Evolutionary conservation across 768 basidiomycete genomes (phyloP).

Genomic region (Glaciozyma martinii): DNA sequence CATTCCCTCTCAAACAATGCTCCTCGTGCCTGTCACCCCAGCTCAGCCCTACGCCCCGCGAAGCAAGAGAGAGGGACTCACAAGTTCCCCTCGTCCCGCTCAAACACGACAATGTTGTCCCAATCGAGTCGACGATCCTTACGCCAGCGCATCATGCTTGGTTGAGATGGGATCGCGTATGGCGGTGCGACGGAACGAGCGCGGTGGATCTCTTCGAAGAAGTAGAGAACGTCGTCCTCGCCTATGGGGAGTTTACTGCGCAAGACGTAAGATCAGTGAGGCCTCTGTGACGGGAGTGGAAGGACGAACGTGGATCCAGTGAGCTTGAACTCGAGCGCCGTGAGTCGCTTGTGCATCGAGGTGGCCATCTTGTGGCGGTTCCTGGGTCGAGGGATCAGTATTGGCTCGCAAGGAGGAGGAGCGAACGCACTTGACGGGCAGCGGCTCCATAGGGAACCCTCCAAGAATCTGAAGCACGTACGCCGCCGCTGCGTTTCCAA

Average conservation of each 20-base stretch:
- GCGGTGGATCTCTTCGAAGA: conserved; percentile 80
- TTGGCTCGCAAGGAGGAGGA: conserved; percentile 34
- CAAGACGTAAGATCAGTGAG: neutral
- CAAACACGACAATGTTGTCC: conserved; percentile 83
- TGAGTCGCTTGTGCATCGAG: conserved; percentile 24
- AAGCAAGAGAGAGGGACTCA: neutral
- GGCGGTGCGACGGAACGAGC: conserved; percentile 68
- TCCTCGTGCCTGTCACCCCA: conserved; percentile 34
- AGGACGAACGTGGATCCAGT: conserved; percentile 23
- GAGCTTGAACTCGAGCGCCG: conserved; percentile 20
- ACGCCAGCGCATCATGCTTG: conserved; percentile 76
- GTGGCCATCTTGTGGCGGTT: conserved; percentile 27
- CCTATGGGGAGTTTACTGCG: conserved; percentile 64
- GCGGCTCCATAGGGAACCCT: conserved; percentile 74
- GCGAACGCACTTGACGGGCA: conserved; percentile 73
- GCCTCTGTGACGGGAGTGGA: neutral
- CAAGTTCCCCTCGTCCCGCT: conserved; percentile 51
- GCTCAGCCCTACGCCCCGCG: neutral
- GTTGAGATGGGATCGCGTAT: conserved; percentile 56
- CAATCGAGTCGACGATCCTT: conserved; percentile 51
- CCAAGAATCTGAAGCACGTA: conserved; percentile 81
- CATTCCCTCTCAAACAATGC: conserved; percentile 38
- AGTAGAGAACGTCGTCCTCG: conserved; percentile 68
- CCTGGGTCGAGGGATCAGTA: conserved; percentile 5
- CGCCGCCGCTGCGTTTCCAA: conserved; percentile 80